Conservation (phyloP, 2,329 filamentous ascomycete species). For the Cercospora sp. region DNA sequence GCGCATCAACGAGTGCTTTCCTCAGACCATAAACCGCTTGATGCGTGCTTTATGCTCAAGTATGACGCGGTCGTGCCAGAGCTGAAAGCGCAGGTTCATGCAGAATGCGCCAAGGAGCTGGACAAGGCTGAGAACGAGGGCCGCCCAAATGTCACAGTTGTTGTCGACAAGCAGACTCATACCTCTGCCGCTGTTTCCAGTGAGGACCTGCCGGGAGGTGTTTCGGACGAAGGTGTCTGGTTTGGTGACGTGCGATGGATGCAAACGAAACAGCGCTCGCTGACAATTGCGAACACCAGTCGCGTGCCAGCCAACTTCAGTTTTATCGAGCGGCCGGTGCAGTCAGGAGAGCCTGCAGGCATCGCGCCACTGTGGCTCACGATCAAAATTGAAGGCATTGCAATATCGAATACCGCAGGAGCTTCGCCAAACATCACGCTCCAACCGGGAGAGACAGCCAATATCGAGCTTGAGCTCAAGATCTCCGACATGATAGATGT, state of each 20-base stretch:
- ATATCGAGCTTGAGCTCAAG: slow-evolving; percentile 66
- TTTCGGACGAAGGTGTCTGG: slow-evolving; percentile 63
- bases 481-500: slow-evolving; percentile 66
- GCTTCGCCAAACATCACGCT: slow-evolving; percentile 61
- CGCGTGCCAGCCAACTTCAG: slow-evolving; percentile 75
- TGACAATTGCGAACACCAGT: slow-evolving; percentile 92
- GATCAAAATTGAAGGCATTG: slow-evolving; percentile 45
- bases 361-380: slow-evolving; percentile 67
- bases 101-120: slow-evolving; percentile 82
- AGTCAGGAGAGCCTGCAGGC: slow-evolving; percentile 46
- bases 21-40: slow-evolving; percentile 92
- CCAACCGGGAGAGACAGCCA: slow-evolving; percentile 80
- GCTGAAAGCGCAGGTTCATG: slow-evolving; percentile 78
- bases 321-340: slow-evolving; percentile 71
- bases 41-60: slow-evolving; percentile 77
- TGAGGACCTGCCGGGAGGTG: slow-evolving; percentile 32
- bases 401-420: slow-evolving; percentile 25
- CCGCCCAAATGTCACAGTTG: slow-evolving; percentile 67
- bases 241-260: slow-evolving; percentile 76
- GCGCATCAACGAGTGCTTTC: slow-evolving; percentile 88
- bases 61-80: slow-evolving; percentile 86
- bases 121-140: slow-evolving; percentile 92
- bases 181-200: slow-evolving; percentile 35
- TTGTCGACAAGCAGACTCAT: slow-evolving; percentile 63
- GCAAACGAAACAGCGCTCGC: slow-evolving; percentile 61